Percentiles rank a stretch among this genome's conserved stretches.
These are phyloP conservation scores for Pythium vanterpoolii DNA, from an alignment of 352 stramenopile species.

Conservation along the genomic window DNA sequence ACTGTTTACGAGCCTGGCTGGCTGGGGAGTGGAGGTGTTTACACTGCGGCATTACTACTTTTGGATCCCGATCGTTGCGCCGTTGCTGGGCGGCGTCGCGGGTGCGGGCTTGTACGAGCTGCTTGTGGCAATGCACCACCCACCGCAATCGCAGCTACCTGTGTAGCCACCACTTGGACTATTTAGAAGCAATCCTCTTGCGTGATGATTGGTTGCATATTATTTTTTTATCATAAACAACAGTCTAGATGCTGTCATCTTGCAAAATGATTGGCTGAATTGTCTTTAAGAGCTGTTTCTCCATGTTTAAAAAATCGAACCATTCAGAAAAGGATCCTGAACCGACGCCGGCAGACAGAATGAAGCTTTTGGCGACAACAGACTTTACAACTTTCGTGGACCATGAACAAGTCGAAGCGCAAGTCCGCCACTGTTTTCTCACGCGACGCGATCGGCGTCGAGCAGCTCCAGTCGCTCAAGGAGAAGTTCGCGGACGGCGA, in stretches of 20 bases:
- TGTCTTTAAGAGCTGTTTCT: background rate
- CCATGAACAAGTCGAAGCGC: slow-evolving; percentile 22
- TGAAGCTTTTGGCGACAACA: background rate
- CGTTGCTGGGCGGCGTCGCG: slow-evolving; percentile 33
- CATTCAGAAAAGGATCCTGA: slow-evolving; percentile 11
- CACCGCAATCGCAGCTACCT: slow-evolving; percentile 2
- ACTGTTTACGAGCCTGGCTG: slow-evolving; percentile 46
- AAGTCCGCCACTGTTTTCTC: slow-evolving; percentile 67
- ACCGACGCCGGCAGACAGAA: slow-evolving; percentile 2
- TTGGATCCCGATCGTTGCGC: slow-evolving; percentile 53
- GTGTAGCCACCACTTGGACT: background rate
- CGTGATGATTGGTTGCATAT: background rate
- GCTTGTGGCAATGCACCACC: slow-evolving; percentile 43
- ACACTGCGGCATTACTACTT: slow-evolving; percentile 51
- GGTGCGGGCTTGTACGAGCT: slow-evolving; percentile 46
- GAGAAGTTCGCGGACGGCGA: slow-evolving; percentile 82
- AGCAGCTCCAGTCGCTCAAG: slow-evolving; percentile 81
- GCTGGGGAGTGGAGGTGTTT: slow-evolving; percentile 56
- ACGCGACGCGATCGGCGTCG: slow-evolving; percentile 75
- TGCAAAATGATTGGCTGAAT: background rate
- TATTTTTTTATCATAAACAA: background rate
- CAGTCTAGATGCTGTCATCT: background rate
- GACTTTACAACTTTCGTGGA: background rate
- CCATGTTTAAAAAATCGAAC: too few relatives aligned
- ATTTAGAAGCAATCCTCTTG: too few relatives aligned